Evolutionary conservation across 2,329 filamentous ascomycete species (phyloP), one percentile per base, ranked within the genome.

Genomic region (Chalara sp.): DNA sequence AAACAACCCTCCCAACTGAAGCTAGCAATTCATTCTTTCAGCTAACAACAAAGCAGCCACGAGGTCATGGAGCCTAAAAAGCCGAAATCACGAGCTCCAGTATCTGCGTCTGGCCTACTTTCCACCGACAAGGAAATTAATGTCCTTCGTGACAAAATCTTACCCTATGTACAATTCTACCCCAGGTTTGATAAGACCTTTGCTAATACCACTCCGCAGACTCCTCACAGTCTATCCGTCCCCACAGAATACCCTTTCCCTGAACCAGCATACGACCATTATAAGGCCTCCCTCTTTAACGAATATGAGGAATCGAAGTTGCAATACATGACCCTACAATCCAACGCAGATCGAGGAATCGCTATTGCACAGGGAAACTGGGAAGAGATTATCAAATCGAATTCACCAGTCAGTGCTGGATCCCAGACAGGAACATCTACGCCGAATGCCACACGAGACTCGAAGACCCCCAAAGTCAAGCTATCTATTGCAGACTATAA

Each of bases 401-500:
- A 46, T 8, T 58, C 58, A 11, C 59, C 62, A 4, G 45, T 53
- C 7, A 61, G 57, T 51, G 44, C 53, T 28, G 57, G 55, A 48
- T 54, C 56, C 33, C 55, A 58, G 44, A 65, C 62, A 47, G 62
- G 55, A 45, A 58, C 62, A 3, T 50, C 58, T 6, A 65, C 64
- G 5, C 63, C 64, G 13, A 59, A 60, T 40, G 53, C 56, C 44
- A 29, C 49, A 8, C 53, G 55, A 46, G 60, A 60, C 31, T 21
- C 53, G 6, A 63, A 60, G 48, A 61, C 59, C 39, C 55, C 62
- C 5, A 47, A 55, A 6, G 56, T 57, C 33, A 67, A 64, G 55
- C 58, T 66, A 37, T 62, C 60, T 6, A 52, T 66, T 13, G 58
- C 58, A 13, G 64, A 66, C 46, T 67, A 66, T 48, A 63, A 61